Percentiles rank a stretch among this genome's conserved stretches.
phyloP scores from a whole-genome alignment of 1,284 basidiomycete species.

The Trametes versicolor region DNA sequence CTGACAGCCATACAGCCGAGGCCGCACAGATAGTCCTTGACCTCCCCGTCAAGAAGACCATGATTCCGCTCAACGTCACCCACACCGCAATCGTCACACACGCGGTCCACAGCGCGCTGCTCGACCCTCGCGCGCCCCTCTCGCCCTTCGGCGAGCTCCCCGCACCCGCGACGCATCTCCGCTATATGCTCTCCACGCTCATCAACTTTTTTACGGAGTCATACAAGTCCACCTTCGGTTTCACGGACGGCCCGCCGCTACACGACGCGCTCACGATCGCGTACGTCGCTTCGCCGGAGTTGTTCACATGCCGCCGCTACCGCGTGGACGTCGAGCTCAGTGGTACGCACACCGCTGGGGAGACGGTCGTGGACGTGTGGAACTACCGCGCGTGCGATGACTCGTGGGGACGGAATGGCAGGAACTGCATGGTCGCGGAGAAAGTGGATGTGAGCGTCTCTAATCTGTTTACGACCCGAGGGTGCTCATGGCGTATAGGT shows the following conservation, averaged over 20 bases:
- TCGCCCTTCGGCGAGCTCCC: constrained; percentile 45
- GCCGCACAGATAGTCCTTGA: constrained; percentile 84
- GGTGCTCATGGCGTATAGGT: constrained; percentile 53
- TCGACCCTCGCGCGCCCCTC: constrained; percentile 48
- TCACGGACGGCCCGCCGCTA: constrained; percentile 80
- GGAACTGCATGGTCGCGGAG: constrained; percentile 78
- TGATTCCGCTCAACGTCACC: constrained; percentile 88
- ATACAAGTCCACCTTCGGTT: constrained; percentile 77
- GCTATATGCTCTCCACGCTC: constrained; percentile 78
- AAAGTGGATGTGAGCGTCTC: constrained; percentile 64
- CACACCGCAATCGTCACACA: constrained; percentile 80
- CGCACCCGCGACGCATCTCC: constrained; percentile 61
- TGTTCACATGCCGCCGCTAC: constrained; percentile 69
- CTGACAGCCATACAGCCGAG: constrained; percentile 61
- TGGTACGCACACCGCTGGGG: constrained; percentile 70
- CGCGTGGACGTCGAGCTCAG: constrained; percentile 81
- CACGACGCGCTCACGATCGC: constrained; percentile 85
- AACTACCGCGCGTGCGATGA: constrained; percentile 65
- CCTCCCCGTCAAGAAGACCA: constrained; percentile 61
- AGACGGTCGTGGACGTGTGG: constrained; percentile 82
- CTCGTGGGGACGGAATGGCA: constrained; percentile 72
- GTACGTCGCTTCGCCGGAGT: constrained; percentile 69
- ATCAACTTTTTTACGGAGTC: constrained; percentile 75
- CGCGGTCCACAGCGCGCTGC: constrained; percentile 59
- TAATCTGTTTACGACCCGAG: neutral